phyloP scores from a whole-genome alignment of 805 yeast species.

The Candida stauntonica region DNA sequence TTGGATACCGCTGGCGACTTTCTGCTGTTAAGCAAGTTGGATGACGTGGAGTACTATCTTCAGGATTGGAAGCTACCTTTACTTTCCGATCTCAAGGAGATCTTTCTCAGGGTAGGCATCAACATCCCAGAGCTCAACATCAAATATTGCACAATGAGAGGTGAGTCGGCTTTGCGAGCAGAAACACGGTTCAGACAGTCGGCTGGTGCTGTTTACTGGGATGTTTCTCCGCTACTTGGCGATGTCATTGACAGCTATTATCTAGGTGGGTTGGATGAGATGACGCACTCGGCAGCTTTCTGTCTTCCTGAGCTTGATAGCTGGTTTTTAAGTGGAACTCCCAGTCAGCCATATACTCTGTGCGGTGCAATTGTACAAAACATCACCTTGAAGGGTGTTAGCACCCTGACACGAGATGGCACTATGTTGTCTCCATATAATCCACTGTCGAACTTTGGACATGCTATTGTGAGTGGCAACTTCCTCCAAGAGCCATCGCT shows the following conservation, averaged over 20 bases:
- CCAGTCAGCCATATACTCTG: conserved; percentile 31
- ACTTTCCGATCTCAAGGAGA: conserved; percentile 35
- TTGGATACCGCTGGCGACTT: conserved; percentile 67
- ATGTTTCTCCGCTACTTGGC: conserved; percentile 41
- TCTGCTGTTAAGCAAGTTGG: conserved; percentile 38
- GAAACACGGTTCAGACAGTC: conserved; percentile 32
- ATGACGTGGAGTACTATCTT: conserved; percentile 22
- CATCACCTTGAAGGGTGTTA: neutral
- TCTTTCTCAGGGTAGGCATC: conserved; percentile 37
- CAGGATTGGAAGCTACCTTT: conserved; percentile 40
- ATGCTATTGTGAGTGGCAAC: conserved; percentile 37
- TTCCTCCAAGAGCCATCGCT: conserved; percentile 36
- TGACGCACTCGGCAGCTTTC: conserved; percentile 33
- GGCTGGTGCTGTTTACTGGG: conserved; percentile 6
- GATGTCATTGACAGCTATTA: conserved; percentile 42
- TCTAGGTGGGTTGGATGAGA: conserved; percentile 50
- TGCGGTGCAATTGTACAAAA: conserved; percentile 28
- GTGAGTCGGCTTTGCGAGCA: conserved; percentile 44
- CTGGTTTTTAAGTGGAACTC: conserved; percentile 37
- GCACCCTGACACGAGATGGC: neutral
- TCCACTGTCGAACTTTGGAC: conserved; percentile 41
- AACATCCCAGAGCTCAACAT: conserved; percentile 29
- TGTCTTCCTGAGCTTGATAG: conserved; percentile 36
- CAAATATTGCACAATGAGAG: conserved; percentile 49
- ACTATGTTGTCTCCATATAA: conserved; percentile 22